phyloP scores from a whole-genome alignment of 2,329 filamentous ascomycete genomes.

The Colletotrichum tabaci region DNA sequence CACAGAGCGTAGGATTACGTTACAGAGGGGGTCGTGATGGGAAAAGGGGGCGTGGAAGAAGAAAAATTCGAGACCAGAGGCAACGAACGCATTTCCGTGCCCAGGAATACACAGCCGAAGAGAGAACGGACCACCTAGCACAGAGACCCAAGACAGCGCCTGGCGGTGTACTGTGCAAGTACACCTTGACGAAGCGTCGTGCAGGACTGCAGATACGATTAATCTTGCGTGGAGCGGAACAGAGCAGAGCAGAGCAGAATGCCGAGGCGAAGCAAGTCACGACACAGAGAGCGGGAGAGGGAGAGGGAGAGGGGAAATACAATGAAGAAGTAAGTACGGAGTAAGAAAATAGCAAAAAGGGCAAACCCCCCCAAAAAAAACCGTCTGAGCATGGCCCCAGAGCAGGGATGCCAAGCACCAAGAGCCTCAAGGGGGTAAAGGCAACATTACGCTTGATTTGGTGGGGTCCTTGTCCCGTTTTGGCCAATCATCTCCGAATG shows the following conservation, averaged over 20 bases:
- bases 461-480: not conserved
- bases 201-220: constrained; percentile 2
- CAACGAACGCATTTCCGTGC: too few relatives aligned
- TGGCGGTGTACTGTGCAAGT: not conserved
- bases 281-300: not conserved
- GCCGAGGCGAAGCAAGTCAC: not conserved
- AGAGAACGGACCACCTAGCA: constrained; percentile 29
- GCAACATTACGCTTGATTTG: constrained; percentile 27
- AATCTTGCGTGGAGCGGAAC: too few relatives aligned
- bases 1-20: too few relatives aligned
- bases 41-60: not conserved
- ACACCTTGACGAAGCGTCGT: not conserved
- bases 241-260: not conserved
- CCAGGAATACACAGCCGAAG: not conserved
- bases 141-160: constrained; percentile 8
- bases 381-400: constrained; percentile 37
- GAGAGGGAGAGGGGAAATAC: not conserved
- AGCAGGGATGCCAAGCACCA: constrained; percentile 36
- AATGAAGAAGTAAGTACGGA: too few relatives aligned
- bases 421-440: constrained; percentile 36
- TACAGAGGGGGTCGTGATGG: not conserved
- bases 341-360: not conserved
- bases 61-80: not conserved
- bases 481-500: constrained; percentile 5
- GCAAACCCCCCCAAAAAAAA: not conserved